phyloP scores from a whole-genome alignment of 305 asterid genomes.

The Fraxinus greggii region DNA sequence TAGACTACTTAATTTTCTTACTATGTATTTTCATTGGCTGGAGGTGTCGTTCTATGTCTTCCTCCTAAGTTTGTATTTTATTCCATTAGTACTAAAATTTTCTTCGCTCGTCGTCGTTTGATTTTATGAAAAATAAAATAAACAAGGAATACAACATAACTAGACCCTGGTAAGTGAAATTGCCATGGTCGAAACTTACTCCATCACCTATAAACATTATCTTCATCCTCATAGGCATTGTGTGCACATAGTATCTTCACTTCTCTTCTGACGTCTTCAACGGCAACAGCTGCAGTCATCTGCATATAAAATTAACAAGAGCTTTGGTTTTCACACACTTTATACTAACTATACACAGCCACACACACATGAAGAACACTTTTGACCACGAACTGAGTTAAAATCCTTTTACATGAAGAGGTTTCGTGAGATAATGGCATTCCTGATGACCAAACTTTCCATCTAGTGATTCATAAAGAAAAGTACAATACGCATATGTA shows the following conservation, averaged over 20 bases:
- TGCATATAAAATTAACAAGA: slow-evolving; percentile 27
- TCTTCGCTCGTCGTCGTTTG: not conserved
- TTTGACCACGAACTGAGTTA: not conserved
- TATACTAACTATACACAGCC: not conserved
- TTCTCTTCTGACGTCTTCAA: slow-evolving; percentile 87
- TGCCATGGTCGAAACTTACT: slow-evolving; percentile 49
- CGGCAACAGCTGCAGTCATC: slow-evolving; percentile 84
- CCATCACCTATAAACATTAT: slow-evolving; percentile 80
- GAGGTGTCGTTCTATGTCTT: not conserved
- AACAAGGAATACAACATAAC: not conserved
- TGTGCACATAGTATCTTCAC: slow-evolving; percentile 73
- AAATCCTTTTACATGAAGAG: not conserved
- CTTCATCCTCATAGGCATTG: slow-evolving; percentile 84
- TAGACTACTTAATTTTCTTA: not conserved
- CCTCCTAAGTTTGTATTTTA: not conserved
- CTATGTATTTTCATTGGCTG: not conserved
- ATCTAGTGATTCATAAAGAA: slow-evolving; percentile 6
- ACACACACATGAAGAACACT: no score
- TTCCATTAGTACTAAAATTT: not conserved
- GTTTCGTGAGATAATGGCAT: not conserved
- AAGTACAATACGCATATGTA: not conserved
- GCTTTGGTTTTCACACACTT: not conserved
- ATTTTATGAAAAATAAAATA: not conserved
- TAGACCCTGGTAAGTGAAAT: not conserved
- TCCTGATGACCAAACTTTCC: not conserved